Percentiles rank a stretch among this genome's conserved stretches.
These are phyloP conservation scores for Sporothrix humicola DNA, from an alignment of 2,329 filamentous ascomycete species.

Conservation along the genomic window DNA sequence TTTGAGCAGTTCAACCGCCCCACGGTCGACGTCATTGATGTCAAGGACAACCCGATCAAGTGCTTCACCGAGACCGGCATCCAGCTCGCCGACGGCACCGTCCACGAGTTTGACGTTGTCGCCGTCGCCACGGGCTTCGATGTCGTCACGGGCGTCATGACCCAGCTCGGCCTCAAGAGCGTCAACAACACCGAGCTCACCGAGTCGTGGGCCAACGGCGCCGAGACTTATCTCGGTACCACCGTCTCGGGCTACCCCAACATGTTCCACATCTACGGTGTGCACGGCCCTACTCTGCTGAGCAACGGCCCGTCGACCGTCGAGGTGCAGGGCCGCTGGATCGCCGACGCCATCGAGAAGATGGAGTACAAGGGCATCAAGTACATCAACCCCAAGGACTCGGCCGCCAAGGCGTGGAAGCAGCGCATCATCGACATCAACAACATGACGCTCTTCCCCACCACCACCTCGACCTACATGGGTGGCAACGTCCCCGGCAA, in stretches of 20 bases:
- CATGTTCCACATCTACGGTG: constrained; percentile 61
- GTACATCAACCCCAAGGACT: constrained; percentile 69
- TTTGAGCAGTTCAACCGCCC: constrained; percentile 56
- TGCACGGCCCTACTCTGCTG: constrained; percentile 62
- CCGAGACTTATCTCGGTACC: constrained; percentile 53
- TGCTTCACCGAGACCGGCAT: constrained; percentile 52
- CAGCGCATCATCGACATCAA: constrained; percentile 83
- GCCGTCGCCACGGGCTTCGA: constrained; percentile 55
- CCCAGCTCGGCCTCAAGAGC: constrained; percentile 52
- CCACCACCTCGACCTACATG: constrained; percentile 59
- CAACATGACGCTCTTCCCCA: constrained; percentile 61
- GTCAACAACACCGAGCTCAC: constrained; percentile 48
- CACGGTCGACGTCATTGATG: constrained; percentile 51
- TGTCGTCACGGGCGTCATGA: constrained; percentile 48
- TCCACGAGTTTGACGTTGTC: constrained; percentile 53
- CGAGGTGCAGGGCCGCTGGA: constrained; percentile 63
- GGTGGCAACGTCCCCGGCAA: constrained; percentile 62
- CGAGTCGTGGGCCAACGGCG: constrained; percentile 51
- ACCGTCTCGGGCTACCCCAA: constrained; percentile 55
- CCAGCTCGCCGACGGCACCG: constrained; percentile 48
- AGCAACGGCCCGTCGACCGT: constrained; percentile 61
- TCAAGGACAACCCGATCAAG: constrained; percentile 50
- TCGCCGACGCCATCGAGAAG: constrained; percentile 56
- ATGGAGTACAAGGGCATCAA: constrained; percentile 54
- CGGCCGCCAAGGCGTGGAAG: constrained; percentile 87